Evolutionary conservation across 768 basidiomycete species (phyloP).

Genomic region (Serendipita indica): DNA sequence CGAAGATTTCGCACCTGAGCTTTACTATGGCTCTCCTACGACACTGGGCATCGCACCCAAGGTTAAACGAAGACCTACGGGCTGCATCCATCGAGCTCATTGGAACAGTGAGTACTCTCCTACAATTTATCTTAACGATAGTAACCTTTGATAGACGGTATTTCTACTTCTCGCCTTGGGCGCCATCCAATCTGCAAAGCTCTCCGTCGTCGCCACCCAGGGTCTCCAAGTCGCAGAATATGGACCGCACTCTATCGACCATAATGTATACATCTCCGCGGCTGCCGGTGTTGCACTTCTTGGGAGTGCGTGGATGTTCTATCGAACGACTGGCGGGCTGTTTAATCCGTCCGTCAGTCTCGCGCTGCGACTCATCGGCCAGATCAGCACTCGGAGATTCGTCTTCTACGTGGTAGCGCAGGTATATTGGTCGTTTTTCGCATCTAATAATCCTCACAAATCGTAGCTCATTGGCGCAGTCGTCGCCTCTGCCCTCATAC

Average conservation of each 20-base stretch:
- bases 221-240: slow-evolving; percentile 14
- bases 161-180: slow-evolving; percentile 55
- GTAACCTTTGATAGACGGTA: slow-evolving; percentile 16
- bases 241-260: slow-evolving; percentile 22
- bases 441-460: background rate
- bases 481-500: slow-evolving; percentile 40
- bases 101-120: slow-evolving; percentile 13
- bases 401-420: slow-evolving; percentile 48
- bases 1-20: no score
- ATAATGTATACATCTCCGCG: slow-evolving; percentile 40
- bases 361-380: slow-evolving; percentile 42
- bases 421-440: no score
- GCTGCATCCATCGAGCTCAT: slow-evolving; percentile 14
- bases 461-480: slow-evolving; percentile 37
- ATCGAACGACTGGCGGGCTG: slow-evolving; percentile 44
- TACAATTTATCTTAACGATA: background rate
- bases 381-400: slow-evolving; percentile 40
- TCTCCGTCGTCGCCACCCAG: slow-evolving; percentile 21
- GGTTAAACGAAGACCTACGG: slow-evolving; percentile 9
- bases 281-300: slow-evolving; percentile 49
- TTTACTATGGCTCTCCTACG: background rate
- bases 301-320: slow-evolving; percentile 54
- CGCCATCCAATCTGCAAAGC: slow-evolving; percentile 41
- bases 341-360: slow-evolving; percentile 53
- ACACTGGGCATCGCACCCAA: background rate